phyloP scores from a whole-genome alignment of 306 rosid genomes.

The Fagus crenata region DNA sequence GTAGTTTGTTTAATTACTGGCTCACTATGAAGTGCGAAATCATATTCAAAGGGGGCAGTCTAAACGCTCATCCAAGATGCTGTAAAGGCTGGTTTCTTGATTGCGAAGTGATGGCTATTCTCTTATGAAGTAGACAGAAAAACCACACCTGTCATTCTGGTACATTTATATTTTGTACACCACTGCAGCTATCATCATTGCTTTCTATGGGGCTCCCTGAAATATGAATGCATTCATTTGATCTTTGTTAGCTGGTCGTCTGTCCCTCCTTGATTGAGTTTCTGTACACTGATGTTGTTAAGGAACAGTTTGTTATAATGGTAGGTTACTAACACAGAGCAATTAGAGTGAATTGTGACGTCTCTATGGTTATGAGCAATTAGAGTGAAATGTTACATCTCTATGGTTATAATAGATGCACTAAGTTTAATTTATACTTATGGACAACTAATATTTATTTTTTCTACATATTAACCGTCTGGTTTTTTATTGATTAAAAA shows the following conservation, averaged over 20 bases:
- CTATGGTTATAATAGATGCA: no score
- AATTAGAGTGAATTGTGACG: neutral
- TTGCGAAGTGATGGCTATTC: slow-evolving; percentile 20
- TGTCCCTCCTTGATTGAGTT: neutral
- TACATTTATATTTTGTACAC: no score
- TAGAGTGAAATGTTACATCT: no score
- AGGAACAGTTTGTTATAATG: neutral
- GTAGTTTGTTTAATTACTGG: slow-evolving; percentile 29
- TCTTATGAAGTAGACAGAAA: slow-evolving; percentile 1
- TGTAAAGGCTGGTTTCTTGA: slow-evolving; percentile 17
- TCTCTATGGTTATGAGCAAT: neutral
- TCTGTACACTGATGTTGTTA: neutral
- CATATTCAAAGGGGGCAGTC: neutral
- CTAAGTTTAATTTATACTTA: no score
- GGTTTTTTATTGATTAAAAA: no score
- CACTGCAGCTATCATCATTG: no score
- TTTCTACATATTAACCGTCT: no score
- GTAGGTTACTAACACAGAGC: neutral
- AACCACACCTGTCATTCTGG: neutral
- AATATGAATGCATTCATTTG: neutral
- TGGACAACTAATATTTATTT: no score
- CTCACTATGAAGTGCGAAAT: slow-evolving; percentile 8
- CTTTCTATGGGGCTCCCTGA: no score
- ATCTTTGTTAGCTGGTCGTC: neutral
- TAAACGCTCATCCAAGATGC: slow-evolving; percentile 14